These are phyloP conservation scores for Cyclocybe aegerita DNA, from an alignment of 768 basidiomycete genomes.

Conservation along the genomic window DNA sequence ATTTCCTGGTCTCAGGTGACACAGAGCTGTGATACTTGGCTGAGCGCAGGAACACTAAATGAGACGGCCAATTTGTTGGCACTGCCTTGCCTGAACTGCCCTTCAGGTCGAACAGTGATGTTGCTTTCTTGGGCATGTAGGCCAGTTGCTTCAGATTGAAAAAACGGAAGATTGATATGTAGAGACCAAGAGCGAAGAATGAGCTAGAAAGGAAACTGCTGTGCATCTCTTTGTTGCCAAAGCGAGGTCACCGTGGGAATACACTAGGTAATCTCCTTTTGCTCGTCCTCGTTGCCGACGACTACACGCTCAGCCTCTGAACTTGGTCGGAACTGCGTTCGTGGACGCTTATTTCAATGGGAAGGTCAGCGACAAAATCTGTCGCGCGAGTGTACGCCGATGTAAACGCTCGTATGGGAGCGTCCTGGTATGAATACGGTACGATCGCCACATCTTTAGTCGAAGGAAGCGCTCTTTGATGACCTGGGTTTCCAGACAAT, in stretches of 20 bases:
- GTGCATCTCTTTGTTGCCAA: constrained; percentile 2
- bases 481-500: constrained; percentile 61
- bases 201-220: background rate
- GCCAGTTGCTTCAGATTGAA: too few species aligned
- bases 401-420: constrained; percentile 84
- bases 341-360: constrained; percentile 45
- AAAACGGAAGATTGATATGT: too few species aligned
- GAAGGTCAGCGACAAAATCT: constrained; percentile 70
- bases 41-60: too few species aligned
- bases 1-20: constrained; percentile 35
- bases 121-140: too few species aligned
- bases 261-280: constrained; percentile 15
- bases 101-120: too few species aligned
- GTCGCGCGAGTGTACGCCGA: constrained; percentile 86
- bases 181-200: background rate
- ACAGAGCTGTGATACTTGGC: constrained; percentile 36
- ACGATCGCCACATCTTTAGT: constrained; percentile 19
- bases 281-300: constrained; percentile 15
- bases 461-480: constrained; percentile 17
- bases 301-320: constrained; percentile 1
- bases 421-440: constrained; percentile 98
- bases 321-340: constrained; percentile 5
- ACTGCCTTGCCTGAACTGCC: background rate
- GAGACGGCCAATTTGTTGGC: constrained; percentile 16
- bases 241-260: constrained; percentile 26